phyloP scores from a whole-genome alignment of 176 grass and related monocot species.

The Stipa capillata region DNA sequence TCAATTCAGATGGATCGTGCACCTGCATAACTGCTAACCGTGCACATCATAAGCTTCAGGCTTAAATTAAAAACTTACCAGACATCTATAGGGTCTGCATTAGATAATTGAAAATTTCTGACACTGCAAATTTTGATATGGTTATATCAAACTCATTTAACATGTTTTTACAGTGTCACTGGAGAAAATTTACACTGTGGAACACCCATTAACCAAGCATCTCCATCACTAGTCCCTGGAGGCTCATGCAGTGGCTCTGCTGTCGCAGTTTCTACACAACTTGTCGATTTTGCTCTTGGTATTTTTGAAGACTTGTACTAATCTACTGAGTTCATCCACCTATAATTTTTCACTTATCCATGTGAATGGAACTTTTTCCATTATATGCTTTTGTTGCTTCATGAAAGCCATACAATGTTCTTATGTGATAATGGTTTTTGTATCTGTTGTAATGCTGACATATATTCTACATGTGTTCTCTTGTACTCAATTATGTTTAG shows the following conservation, averaged over 20 bases:
- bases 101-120: neutral
- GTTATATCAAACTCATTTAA: neutral
- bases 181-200: constrained; percentile 83
- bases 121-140: neutral
- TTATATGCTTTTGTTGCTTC: neutral
- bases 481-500: neutral
- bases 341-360: neutral
- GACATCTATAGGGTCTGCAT: neutral
- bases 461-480: neutral
- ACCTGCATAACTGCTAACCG: neutral
- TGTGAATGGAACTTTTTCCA: neutral
- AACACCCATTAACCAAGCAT: constrained; percentile 56
- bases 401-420: neutral
- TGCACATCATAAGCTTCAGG: neutral
- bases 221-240: constrained; percentile 55
- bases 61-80: neutral
- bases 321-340: neutral
- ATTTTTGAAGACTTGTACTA: constrained; percentile 11
- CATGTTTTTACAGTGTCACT: constrained; percentile 54
- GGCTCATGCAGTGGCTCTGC: constrained; percentile 93
- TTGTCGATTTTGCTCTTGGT: constrained; percentile 94
- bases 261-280: constrained; percentile 72
- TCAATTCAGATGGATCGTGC: neutral
- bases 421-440: neutral
- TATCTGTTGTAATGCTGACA: neutral